Evolutionary conservation across 306 rosid species (phyloP).

Genomic region (Crotalaria pallida): DNA sequence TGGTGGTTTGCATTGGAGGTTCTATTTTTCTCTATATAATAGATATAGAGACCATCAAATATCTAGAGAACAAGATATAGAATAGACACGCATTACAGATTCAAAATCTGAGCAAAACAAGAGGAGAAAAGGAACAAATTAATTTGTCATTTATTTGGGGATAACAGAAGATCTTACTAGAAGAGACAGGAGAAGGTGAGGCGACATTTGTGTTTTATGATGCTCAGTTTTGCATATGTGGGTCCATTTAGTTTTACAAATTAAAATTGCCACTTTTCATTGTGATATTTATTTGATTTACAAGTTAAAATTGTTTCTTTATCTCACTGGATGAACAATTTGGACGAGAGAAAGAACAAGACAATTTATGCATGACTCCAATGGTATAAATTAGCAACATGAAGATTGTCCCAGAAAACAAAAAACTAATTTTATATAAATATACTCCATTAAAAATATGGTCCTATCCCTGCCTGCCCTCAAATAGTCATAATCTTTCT

Average conservation of each 20-base stretch:
- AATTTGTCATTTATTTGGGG: no score
- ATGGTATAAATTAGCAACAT: no score
- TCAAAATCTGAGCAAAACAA: neutral
- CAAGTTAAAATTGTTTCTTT: no score
- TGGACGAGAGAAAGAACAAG: no score
- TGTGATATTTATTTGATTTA: no score
- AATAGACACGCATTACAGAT: neutral
- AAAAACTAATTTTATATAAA: neutral
- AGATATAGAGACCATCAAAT: neutral
- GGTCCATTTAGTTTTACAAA: neutral
- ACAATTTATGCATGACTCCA: no score
- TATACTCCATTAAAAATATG: neutral
- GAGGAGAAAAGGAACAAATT: neutral
- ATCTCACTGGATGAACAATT: no score
- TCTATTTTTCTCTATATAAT: no score
- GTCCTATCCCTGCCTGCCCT: neutral
- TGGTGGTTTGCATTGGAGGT: neutral
- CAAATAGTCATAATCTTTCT: neutral
- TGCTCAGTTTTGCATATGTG: no score
- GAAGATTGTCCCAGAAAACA: neutral
- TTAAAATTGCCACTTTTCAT: neutral
- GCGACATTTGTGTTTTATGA: neutral
- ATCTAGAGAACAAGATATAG: neutral
- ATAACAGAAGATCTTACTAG: no score
- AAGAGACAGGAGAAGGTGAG: neutral